A percentile compares a stretch with the other conserved stretches of the same genome.
Conservation (phyloP, 306 rosid species). For the Oxytropis ochrocephala region DNA sequence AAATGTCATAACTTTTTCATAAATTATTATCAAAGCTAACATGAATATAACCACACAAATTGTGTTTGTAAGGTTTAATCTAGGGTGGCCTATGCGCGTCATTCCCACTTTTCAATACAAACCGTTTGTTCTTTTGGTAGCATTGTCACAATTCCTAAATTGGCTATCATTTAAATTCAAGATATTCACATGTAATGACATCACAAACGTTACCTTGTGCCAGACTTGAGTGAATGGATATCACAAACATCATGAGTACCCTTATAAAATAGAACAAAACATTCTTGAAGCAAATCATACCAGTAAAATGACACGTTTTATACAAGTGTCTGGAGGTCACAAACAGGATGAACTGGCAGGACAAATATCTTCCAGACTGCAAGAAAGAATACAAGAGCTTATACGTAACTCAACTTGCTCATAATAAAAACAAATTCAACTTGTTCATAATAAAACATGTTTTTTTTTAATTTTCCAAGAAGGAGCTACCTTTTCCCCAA, state of each 20-base stretch:
- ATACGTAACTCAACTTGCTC: neutral
- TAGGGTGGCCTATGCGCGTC: neutral
- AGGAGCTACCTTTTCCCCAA: conserved; percentile 70
- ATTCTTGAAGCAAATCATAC: neutral
- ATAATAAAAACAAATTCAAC: neutral
- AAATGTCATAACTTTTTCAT: too few relatives aligned
- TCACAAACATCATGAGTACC: neutral
- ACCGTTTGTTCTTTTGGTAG: neutral
- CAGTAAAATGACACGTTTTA: neutral
- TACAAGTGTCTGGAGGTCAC: neutral
- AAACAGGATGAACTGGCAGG: conserved; percentile 41
- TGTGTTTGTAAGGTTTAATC: neutral
- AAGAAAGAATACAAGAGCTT: conserved; percentile 8
- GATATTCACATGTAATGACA: neutral
- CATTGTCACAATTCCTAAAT: neutral
- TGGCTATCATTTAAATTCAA: neutral
- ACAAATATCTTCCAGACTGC: conserved; percentile 77
- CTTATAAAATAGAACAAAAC: neutral
- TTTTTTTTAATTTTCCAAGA: neutral
- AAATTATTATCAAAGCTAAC: too few relatives aligned
- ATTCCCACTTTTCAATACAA: neutral
- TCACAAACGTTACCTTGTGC: neutral
- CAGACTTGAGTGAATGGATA: neutral
- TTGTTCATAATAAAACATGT: neutral
- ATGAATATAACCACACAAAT: too few relatives aligned